phyloP scores from a whole-genome alignment of 768 basidiomycete genomes.

The Fistulinella prunicolor region DNA sequence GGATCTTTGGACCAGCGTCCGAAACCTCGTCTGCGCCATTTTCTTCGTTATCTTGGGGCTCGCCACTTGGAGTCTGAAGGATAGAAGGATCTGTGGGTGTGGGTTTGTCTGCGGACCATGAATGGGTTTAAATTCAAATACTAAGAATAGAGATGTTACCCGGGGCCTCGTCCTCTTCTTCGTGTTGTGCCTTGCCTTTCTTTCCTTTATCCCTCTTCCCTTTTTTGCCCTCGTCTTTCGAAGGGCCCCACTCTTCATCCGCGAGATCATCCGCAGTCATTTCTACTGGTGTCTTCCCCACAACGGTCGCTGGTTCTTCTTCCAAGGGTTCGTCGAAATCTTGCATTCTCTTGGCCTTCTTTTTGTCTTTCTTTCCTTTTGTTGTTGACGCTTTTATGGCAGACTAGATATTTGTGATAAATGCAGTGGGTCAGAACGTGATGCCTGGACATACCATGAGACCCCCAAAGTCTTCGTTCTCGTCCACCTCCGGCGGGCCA shows the following conservation, averaged over 20 bases:
- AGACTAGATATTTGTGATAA: conserved; percentile 41
- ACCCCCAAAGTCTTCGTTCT: conserved; percentile 69
- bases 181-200: conserved; percentile 18
- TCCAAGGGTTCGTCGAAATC: conserved; percentile 32
- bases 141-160: conserved; percentile 9
- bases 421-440: background rate
- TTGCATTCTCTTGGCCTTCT: conserved; percentile 39
- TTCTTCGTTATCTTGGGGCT: conserved; percentile 34
- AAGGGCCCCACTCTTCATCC: conserved; percentile 69
- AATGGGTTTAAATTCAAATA: background rate
- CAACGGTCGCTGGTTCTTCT: conserved; percentile 21
- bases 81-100: conserved; percentile 27
- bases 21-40: conserved; percentile 48
- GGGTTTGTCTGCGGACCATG: conserved; percentile 14
- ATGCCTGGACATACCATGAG: conserved; percentile 57
- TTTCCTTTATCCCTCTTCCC: conserved; percentile 22
- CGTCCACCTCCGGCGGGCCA: conserved; percentile 45
- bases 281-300: conserved; percentile 43
- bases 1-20: conserved; percentile 58
- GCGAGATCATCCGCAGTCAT: conserved; percentile 70
- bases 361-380: conserved; percentile 57
- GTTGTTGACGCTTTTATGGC: conserved; percentile 53
- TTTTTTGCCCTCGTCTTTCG: conserved; percentile 22
- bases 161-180: conserved; percentile 6
- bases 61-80: conserved; percentile 27